phyloP scores from a whole-genome alignment of 495 filamentous ascomycete genomes.

The Penicillium samsonianum region DNA sequence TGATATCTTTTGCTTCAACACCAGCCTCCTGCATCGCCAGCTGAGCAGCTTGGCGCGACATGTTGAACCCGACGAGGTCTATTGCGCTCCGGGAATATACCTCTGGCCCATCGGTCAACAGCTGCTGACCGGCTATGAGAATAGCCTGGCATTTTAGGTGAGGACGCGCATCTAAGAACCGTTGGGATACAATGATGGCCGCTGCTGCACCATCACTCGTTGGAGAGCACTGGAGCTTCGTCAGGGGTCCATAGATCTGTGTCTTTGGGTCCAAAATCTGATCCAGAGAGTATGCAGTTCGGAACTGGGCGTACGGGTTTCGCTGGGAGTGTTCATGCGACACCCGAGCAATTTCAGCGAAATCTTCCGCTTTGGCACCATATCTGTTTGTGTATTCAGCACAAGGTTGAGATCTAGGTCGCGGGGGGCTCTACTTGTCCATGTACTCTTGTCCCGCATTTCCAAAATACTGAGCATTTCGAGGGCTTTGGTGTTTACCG shows the following conservation, averaged over 20 bases:
- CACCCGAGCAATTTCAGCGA: constrained; percentile 80
- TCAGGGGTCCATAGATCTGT: constrained; percentile 77
- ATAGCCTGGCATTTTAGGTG: constrained; percentile 77
- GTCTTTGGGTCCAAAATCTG: constrained; percentile 69
- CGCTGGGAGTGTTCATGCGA: constrained; percentile 77
- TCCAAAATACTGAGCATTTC: constrained; percentile 81
- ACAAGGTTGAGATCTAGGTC: constrained; percentile 4
- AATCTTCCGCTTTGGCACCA: constrained; percentile 71
- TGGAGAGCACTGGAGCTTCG: constrained; percentile 76
- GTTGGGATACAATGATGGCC: constrained; percentile 81
- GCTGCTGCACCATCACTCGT: constrained; percentile 90
- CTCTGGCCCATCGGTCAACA: constrained; percentile 75
- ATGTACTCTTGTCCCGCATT: constrained; percentile 87
- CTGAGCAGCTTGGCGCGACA: constrained; percentile 70
- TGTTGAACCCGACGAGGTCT: constrained; percentile 82
- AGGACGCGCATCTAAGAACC: constrained; percentile 78
- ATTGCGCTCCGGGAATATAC: constrained; percentile 77
- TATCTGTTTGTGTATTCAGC: constrained; percentile 44
- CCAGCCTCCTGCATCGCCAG: constrained; percentile 72
- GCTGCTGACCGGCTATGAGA: constrained; percentile 78
- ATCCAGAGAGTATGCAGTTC: constrained; percentile 80
- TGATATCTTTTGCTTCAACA: constrained; percentile 64
- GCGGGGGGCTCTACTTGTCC: constrained; percentile 58
- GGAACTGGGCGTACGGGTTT: constrained; percentile 93
- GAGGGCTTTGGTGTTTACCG: constrained; percentile 38